Evolutionary conservation across 106 monocot genomes (phyloP).

Genomic region (Xerophyta viscosa): DNA sequence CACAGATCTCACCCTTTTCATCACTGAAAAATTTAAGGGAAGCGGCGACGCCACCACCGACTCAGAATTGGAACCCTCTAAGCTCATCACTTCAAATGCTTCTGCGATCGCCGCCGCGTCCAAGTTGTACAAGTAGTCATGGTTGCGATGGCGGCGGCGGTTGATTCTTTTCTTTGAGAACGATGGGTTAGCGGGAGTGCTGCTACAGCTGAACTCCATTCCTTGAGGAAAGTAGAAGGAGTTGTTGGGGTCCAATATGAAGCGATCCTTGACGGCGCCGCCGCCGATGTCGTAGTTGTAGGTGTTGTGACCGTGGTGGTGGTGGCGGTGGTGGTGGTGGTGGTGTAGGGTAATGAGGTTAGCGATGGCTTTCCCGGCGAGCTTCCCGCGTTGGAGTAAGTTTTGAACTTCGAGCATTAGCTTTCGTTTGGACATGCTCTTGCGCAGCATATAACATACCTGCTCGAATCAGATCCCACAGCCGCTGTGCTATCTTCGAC

Average conservation of each 20-base stretch:
- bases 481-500: slow-evolving; percentile 12
- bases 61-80: not conserved
- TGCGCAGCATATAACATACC: slow-evolving; percentile 25
- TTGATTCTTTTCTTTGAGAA: not conserved
- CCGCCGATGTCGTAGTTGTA: not conserved
- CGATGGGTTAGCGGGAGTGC: slow-evolving; percentile 24
- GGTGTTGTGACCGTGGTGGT: slow-evolving; percentile 2
- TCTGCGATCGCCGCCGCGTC: slow-evolving; percentile 14
- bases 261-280: slow-evolving; percentile 1
- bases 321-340: no score
- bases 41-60: not conserved
- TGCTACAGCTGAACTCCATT: slow-evolving; percentile 69
- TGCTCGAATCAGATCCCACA: slow-evolving; percentile 18
- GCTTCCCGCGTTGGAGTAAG: slow-evolving; percentile 29
- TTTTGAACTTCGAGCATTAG: slow-evolving; percentile 28
- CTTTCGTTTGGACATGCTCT: slow-evolving; percentile 22
- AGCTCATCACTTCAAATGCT: slow-evolving; percentile 24
- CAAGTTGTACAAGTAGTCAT: not conserved
- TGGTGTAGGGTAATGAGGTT: slow-evolving; percentile 10
- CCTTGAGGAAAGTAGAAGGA: slow-evolving; percentile 27
- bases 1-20: slow-evolving; percentile 17
- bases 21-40: not conserved
- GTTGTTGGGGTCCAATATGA: slow-evolving; percentile 18
- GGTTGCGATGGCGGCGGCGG: no score
- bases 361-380: slow-evolving; percentile 24